Evolutionary conservation across 345 rosid species (phyloP), one percentile per base, ranked within the genome.

Genomic region (Brassica cretica): DNA sequence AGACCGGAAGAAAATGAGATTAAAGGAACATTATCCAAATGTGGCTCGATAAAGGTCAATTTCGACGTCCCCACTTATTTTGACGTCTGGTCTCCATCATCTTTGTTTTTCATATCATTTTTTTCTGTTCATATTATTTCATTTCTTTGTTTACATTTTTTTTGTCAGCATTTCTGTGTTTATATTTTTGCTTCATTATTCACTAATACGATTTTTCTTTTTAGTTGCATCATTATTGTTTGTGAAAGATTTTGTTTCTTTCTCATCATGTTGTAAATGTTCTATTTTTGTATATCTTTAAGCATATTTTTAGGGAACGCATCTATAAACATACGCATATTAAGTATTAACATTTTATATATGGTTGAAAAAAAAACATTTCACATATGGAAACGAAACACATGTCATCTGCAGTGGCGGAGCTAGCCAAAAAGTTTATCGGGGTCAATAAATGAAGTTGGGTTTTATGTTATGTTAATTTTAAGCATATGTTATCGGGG

Each of bases 21-120:
- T 53, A 64, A 74, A 73, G 19, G 15, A 65, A 32, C 21, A 16
- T 5, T 75, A 80, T 80, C 83, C 79, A 75, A 75, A 75, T 56
- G 44, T 70, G 76, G 72, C 83, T 80, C 83, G 56, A 79, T 68
- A 80, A 70, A 80, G 76, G 83, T 80, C 79, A 70, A 70, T 70
- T 32, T 70, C 75, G 18, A 14, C 71, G 75, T 69, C 78, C 82
- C 79, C 79, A 74, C 79, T 80, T 56, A 72, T 79, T 74, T 74
- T 72, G 14, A 75, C 83, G 83, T 75, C 80, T 12, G 3, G 80
- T 80, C 83, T 59, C 73, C 64, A 70, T 80, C 80, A 71, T 30
- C 64, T 75, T 75, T 71, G 44, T 64, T 65, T 75, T 80, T 10
- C 63, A 65, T 80, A 80, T 75, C 83, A 55, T 70, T 14, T 68